Percentiles rank a stretch among this genome's conserved stretches.
These are phyloP conservation scores for Podaxis rugospora DNA, from an alignment of 768 basidiomycete species.

Conservation along the genomic window DNA sequence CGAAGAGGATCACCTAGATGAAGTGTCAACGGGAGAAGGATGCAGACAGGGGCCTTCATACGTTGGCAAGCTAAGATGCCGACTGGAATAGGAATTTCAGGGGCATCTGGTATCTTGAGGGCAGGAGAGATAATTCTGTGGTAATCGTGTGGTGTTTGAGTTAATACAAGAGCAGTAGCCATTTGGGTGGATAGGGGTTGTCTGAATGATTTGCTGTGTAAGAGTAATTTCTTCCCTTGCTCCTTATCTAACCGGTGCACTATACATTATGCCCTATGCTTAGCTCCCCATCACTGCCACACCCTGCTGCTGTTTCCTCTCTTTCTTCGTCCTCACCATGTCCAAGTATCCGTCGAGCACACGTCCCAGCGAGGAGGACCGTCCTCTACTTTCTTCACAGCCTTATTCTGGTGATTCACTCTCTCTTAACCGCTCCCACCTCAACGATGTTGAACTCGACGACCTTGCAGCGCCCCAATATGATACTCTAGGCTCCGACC, in stretches of 20 bases:
- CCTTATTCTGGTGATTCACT: conserved; percentile 6
- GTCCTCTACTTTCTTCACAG: conserved; percentile 7
- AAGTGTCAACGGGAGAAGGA: background rate
- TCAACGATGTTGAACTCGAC: background rate
- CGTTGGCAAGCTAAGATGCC: conserved; percentile 80
- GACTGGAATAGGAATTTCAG: conserved; percentile 54
- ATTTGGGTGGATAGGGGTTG: conserved; percentile 19
- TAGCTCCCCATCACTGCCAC: conserved; percentile 7
- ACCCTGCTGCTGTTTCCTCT: background rate
- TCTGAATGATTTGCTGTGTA: background rate
- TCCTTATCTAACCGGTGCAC: background rate
- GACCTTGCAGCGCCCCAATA: conserved; percentile 3
- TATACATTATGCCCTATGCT: background rate
- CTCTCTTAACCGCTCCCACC: background rate
- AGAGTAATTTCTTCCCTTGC: background rate
- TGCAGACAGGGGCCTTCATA: conserved; percentile 21
- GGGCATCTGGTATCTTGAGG: conserved; percentile 49
- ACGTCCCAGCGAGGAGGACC: conserved; percentile 8
- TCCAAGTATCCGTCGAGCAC: background rate
- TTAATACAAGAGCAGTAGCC: conserved; percentile 39
- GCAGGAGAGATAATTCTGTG: conserved; percentile 61
- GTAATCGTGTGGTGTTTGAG: conserved; percentile 50
- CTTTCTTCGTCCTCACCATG: background rate
- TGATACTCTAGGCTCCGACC: conserved; percentile 21
- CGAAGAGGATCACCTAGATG: conserved; percentile 68